Base-by-base conservation (phyloP, 164 flowering plant species). In the Magnolia changhungtana region DNA sequence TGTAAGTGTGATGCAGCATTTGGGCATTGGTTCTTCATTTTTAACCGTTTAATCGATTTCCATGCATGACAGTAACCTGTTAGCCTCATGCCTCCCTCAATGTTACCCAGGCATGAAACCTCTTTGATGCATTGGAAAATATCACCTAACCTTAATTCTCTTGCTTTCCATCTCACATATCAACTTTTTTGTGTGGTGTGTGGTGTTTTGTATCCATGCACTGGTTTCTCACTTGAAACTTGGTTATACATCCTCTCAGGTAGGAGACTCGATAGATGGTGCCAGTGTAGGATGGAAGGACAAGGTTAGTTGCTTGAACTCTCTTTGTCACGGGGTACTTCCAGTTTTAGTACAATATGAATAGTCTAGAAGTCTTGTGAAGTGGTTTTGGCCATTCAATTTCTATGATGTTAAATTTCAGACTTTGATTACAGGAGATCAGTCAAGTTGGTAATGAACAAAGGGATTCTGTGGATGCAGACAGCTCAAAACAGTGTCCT, bases 241-340 rank as follows among this genome's bases (percentile, higher is more conserved):
- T 55, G 8, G 9, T 64, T 65, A 20, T 52, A 68, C 31, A 27
- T 75, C 19, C 37, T 68, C 23, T 58, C 81, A 87, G 89, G 80
- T 80, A 24, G 85, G 83, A 74, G 81, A 77, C 19, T 67, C 71
- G 58, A 76, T 37, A 29, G 76, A 71, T 37, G 75, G 74, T 23
- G 71, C 70, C 49, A 64, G 63, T 74, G 83, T 67, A 31, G 84
- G 70, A 75, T 83, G 75, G 50, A 82, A 80, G 66, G 72, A 73
- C 71, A 82, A 84, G 87, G 93, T 86, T 82, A 70, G 18, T 55
- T 55, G 18, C 16, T 55, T 16, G 13, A 16, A 9, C 18, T 52
- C 59, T 52, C 59, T 11, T 13, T 55, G 0, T 55, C 16, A 55
- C 0, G 45, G 18, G 18, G 10, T 55, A 11, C 61, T 55, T 11